Evolutionary conservation across 768 basidiomycete species (phyloP).

Genomic region (Boletus tomentosulus): DNA sequence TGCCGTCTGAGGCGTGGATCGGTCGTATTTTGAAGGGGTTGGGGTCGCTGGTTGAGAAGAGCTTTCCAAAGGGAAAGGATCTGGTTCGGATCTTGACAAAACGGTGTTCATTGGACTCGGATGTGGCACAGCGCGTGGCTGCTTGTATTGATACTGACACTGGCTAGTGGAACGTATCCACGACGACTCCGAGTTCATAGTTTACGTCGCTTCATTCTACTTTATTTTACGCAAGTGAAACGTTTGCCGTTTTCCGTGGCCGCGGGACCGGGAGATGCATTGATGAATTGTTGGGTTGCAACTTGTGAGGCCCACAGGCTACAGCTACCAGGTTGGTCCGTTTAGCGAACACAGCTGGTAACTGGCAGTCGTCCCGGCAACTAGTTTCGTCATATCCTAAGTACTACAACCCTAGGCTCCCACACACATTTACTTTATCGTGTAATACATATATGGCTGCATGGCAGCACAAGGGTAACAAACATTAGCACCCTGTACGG

Average conservation of each 20-base stretch:
- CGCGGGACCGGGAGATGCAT: neutral
- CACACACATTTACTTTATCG: too few relatives aligned
- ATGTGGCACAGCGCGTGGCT: conserved; percentile 22
- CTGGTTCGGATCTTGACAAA: conserved; percentile 23
- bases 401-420: too few relatives aligned
- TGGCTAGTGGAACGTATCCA: neutral
- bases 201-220: neutral
- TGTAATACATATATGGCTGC: too few relatives aligned
- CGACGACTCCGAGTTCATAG: neutral
- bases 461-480: too few relatives aligned
- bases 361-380: neutral
- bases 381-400: neutral
- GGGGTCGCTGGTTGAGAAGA: conserved; percentile 16
- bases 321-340: too few relatives aligned
- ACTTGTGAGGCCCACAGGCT: neutral
- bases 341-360: too few relatives aligned
- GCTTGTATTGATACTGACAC: conserved; percentile 14
- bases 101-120: conserved; percentile 22
- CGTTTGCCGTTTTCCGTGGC: neutral
- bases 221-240: neutral
- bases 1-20: conserved; percentile 28
- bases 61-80: conserved; percentile 22
- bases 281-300: neutral
- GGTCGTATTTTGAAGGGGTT: conserved; percentile 23
- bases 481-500: too few relatives aligned